Evolutionary conservation across 176 grass and related monocot genomes (phyloP), one percentile per base, ranked within the genome.

Genomic region (Aechmea fasciata): DNA sequence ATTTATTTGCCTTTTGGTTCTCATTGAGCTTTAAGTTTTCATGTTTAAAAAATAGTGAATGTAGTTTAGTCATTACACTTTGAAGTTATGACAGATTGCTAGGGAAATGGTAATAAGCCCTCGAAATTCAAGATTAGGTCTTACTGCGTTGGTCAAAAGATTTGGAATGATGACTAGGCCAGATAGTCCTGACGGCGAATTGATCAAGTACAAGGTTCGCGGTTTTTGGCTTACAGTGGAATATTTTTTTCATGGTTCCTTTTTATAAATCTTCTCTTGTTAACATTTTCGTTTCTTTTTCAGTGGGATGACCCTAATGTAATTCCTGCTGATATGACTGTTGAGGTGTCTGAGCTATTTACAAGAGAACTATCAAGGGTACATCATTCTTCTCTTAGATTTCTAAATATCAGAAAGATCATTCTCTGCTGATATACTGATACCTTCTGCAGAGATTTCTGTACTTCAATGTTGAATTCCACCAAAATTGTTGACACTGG

Each of bases 101-200:
- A 69, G 75, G 69, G 75, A 77, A 57, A 77, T 77, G 75, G 75
- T 69, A 11, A 77, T 77, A 19, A 77, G 75, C 65, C 75, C 75
- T 13, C 57, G 75, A 69, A 77, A 77, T 69, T 61, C 75, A 28
- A 77, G 75, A 77, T 61, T 77, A 54, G 75, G 75, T 28, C 66
- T 77, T 6, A 50, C 75, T 23, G 61, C 18, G 19, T 52, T 77
- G 20, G 65, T 77, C 13, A 77, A 77, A 47, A 77, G 47, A 12
- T 19, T 69, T 57, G 66, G 75, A 11, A 48, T 49, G 52, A 69
- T 59, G 33, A 65, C 57, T 69, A 51, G 65, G 57, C 75, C 75
- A 62, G 66, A 77, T 61, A 77, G 57, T 69, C 66, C 66, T 61
- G 75, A 77, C 25, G 52, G 65, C 66, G 75, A 69, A 69, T 50